phyloP scores from a whole-genome alignment of 1,284 basidiomycete species.

The Irpex sp. region DNA sequence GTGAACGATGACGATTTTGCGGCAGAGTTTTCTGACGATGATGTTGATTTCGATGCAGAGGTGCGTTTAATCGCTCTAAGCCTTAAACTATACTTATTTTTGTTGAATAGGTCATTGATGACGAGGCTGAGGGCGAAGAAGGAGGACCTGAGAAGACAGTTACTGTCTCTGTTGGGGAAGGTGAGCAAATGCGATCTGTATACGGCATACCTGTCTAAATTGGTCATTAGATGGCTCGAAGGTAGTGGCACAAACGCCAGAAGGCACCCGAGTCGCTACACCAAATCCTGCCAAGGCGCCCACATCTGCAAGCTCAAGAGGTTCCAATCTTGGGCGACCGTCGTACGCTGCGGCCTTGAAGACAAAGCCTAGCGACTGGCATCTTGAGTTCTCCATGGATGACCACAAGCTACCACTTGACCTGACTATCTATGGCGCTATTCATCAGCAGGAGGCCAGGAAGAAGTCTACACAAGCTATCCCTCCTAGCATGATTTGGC shows the following conservation, averaged over 20 bases:
- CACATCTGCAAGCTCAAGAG: constrained; percentile 37
- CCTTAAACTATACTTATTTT: not conserved
- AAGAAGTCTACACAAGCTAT: constrained; percentile 58
- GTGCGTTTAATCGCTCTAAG: constrained; percentile 21
- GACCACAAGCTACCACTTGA: constrained; percentile 80
- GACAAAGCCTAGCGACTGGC: constrained; percentile 91
- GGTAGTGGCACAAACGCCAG: constrained; percentile 93
- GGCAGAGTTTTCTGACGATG: constrained; percentile 76
- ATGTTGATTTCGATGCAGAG: constrained; percentile 68
- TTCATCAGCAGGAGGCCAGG: constrained; percentile 83
- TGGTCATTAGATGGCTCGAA: constrained; percentile 72
- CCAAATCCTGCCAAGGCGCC: constrained; percentile 54
- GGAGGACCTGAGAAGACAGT: constrained; percentile 77
- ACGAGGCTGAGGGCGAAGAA: constrained; percentile 67
- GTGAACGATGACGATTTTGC: constrained; percentile 59
- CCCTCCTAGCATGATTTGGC: constrained; percentile 79
- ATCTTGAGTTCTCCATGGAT: constrained; percentile 93
- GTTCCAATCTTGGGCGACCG: constrained; percentile 32
- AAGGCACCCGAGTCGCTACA: constrained; percentile 91
- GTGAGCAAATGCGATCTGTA: constrained; percentile 34
- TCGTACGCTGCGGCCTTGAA: constrained; percentile 92
- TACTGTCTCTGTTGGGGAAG: constrained; percentile 78
- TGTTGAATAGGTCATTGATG: constrained; percentile 57
- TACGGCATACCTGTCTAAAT: not conserved
- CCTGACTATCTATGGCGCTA: constrained; percentile 93